A percentile compares a stretch with the other conserved stretches of the same genome.
These are phyloP conservation scores for Ulmus americana DNA, from an alignment of 331 rosid genomes.

Conservation along the genomic window DNA sequence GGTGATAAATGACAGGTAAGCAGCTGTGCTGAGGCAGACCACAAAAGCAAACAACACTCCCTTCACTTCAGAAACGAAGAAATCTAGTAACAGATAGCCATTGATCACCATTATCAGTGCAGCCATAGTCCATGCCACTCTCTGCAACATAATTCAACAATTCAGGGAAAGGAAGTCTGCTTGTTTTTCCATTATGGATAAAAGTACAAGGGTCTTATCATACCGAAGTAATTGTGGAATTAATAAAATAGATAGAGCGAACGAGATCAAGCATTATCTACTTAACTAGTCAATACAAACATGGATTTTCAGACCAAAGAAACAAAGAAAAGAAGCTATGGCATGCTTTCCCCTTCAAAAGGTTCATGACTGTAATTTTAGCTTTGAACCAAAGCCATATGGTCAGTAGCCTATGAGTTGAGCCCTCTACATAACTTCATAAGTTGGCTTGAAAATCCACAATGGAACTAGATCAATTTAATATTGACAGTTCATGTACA, in stretches of 20 bases:
- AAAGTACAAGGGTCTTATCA: neutral
- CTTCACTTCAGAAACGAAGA: conserved; percentile 57
- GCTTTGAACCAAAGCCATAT: no score
- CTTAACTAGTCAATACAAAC: conserved; percentile 2
- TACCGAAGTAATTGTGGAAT: no score
- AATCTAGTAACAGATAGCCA: conserved; percentile 70
- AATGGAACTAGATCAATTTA: neutral
- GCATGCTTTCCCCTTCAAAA: neutral
- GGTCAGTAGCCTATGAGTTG: neutral
- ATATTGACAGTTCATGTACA: neutral
- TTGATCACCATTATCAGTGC: conserved; percentile 67
- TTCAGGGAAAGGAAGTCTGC: neutral
- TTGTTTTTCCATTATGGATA: neutral
- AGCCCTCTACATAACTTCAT: neutral
- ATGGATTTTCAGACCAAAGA: conserved; percentile 10
- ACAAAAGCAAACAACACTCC: conserved; percentile 44
- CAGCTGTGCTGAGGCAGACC: conserved; percentile 48
- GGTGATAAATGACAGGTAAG: conserved; percentile 50
- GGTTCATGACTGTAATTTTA: neutral
- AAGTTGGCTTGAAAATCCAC: neutral
- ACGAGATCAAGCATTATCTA: conserved; percentile 4
- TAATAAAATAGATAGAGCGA: neutral
- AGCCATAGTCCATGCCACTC: conserved; percentile 78
- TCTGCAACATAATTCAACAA: conserved; percentile 36
- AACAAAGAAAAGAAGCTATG: neutral